phyloP scores from a whole-genome alignment of 768 basidiomycete genomes.

The Pulveroboletus frians region DNA sequence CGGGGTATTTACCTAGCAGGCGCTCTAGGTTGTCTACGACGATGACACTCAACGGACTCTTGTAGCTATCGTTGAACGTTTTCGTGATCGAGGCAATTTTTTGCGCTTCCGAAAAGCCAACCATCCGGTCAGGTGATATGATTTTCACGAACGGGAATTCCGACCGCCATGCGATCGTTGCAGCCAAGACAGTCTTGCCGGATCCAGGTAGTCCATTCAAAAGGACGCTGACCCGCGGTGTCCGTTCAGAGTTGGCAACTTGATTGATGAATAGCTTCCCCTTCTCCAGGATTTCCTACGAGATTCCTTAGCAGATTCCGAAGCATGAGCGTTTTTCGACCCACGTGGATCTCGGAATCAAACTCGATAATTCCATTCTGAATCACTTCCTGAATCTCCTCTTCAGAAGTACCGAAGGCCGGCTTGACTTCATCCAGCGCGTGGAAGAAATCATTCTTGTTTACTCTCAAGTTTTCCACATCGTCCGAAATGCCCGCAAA shows the following conservation, averaged over 20 bases:
- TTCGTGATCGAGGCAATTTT: conserved; percentile 91
- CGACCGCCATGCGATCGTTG: conserved; percentile 90
- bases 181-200: conserved; percentile 93
- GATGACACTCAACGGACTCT: conserved; percentile 93
- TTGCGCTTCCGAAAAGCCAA: conserved; percentile 88
- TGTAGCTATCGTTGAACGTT: conserved; percentile 92
- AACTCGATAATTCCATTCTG: conserved; percentile 97
- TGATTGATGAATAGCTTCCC: conserved; percentile 91
- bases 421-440: conserved; percentile 94
- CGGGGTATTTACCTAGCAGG: conserved; percentile 61
- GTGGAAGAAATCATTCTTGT: conserved; percentile 77
- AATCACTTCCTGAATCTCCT: conserved; percentile 87
- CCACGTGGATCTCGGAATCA: conserved; percentile 66
- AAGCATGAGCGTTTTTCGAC: conserved; percentile 2
- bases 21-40: conserved; percentile 95
- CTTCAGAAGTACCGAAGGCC: conserved; percentile 96
- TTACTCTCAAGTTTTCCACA: conserved; percentile 88
- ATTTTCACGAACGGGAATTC: conserved; percentile 97
- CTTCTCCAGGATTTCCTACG: conserved; percentile 78
- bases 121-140: conserved; percentile 94
- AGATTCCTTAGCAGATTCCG: neutral
- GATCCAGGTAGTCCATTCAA: conserved; percentile 86
- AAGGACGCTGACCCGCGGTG: conserved; percentile 86
- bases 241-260: conserved; percentile 83
- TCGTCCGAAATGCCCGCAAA: conserved; percentile 96